A percentile compares a stretch with the other conserved stretches of the same genome.
phyloP scores from a whole-genome alignment of 306 rosid species.

The Cicer cuneatum region DNA sequence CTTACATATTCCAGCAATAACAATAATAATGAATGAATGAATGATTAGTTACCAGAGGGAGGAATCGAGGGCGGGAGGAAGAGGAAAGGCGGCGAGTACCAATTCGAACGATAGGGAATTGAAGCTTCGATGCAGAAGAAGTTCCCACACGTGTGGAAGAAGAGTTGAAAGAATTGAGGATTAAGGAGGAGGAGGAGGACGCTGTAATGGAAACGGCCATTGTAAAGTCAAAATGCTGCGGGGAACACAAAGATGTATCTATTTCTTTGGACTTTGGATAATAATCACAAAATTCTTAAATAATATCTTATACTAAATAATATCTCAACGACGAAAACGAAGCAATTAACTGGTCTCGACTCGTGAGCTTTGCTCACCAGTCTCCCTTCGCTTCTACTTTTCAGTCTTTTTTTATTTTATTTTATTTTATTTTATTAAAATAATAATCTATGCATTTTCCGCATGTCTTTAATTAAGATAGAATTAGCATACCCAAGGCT shows the following conservation, averaged over 20 bases:
- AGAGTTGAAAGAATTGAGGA: slow-evolving; percentile 52
- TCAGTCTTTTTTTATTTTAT: no score
- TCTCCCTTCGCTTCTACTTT: no score
- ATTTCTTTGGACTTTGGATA: background rate
- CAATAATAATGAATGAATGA: no score
- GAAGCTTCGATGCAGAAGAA: slow-evolving; percentile 52
- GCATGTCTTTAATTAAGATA: no score
- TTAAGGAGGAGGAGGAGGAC: slow-evolving; percentile 51
- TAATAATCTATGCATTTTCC: no score
- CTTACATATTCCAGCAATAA: background rate
- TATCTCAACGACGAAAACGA: no score
- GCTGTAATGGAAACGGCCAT: slow-evolving; percentile 77
- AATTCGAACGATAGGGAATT: slow-evolving; percentile 53
- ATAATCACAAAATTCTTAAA: background rate
- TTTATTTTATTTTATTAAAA: no score
- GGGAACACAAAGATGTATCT: background rate
- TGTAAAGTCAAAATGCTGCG: slow-evolving; percentile 9
- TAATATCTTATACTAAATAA: no score
- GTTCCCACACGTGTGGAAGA: slow-evolving; percentile 49
- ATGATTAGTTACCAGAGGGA: slow-evolving; percentile 56
- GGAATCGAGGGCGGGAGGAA: slow-evolving; percentile 53
- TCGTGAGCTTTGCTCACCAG: no score
- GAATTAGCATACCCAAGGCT: no score
- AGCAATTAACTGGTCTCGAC: no score
- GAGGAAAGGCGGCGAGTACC: slow-evolving; percentile 39